Evolutionary conservation across 169 alveolate genomes (phyloP).

Genomic region (Eimeria sp.): DNA sequence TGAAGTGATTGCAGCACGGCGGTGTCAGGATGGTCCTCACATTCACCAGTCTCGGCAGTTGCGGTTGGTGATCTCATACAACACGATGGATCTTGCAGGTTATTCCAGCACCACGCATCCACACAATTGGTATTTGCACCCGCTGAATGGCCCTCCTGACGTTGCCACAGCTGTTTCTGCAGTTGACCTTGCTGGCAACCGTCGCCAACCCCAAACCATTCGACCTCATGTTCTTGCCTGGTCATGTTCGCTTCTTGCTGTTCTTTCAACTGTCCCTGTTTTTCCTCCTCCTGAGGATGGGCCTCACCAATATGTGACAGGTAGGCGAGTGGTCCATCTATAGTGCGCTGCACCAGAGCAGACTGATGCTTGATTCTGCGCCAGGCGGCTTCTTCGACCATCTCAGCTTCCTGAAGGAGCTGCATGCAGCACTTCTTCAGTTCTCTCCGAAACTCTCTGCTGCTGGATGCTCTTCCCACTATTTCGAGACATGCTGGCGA

Average conservation of each 20-base stretch:
- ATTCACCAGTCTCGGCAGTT: neutral
- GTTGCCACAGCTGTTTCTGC: neutral
- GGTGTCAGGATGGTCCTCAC: neutral
- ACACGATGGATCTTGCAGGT: neutral
- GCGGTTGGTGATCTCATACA: neutral
- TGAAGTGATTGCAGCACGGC: neutral
- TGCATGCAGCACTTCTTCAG: conserved; percentile 21
- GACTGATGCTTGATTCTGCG: conserved; percentile 9
- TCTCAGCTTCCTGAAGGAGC: conserved; percentile 45
- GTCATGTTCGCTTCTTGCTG: neutral
- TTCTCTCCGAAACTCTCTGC: neutral
- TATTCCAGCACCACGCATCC: neutral
- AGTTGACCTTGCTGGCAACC: neutral
- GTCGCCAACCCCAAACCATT: neutral
- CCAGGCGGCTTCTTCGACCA: conserved; percentile 18
- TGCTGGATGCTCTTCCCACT: neutral
- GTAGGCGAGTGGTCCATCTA: conserved; percentile 53
- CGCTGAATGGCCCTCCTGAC: neutral
- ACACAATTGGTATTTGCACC: neutral
- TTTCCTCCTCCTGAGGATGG: conserved; percentile 35
- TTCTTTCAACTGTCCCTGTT: neutral
- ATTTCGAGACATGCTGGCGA: neutral
- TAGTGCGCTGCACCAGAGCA: conserved; percentile 56
- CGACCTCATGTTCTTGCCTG: neutral
- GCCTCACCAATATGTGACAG: conserved; percentile 35